Conservation (phyloP, 2,329 filamentous ascomycete species). For the Berkeleyomyces basicola region DNA sequence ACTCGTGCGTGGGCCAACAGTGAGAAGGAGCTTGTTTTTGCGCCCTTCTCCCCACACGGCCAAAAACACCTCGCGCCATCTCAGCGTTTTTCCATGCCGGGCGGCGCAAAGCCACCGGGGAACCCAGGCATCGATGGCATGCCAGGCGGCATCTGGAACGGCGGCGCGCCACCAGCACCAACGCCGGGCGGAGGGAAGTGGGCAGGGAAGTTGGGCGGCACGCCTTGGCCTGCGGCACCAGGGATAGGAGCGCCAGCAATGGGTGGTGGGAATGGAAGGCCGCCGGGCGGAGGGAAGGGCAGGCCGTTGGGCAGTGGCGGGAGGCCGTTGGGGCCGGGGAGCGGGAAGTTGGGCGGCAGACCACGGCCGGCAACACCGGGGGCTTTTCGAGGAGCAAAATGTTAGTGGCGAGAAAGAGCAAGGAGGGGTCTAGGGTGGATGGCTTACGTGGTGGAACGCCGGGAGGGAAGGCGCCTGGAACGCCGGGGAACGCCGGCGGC, state of each 20-base stretch:
- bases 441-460: conserved; percentile 33
- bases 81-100: conserved; percentile 22
- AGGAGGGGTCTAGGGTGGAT: not conserved
- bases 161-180: conserved; percentile 17
- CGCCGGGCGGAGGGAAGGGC: conserved; percentile 27
- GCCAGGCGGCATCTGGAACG: conserved; percentile 16
- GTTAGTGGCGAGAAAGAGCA: not conserved
- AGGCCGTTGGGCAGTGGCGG: conserved; percentile 26
- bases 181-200: conserved; percentile 20
- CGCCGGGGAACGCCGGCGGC: conserved; percentile 20
- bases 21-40: not conserved
- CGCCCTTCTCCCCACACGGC: no score
- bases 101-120: conserved; percentile 18
- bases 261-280: conserved; percentile 19
- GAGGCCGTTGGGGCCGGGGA: conserved; percentile 24
- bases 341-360: conserved; percentile 30
- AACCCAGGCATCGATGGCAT: conserved; percentile 14
- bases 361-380: conserved; percentile 34
- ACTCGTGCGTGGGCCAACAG: not conserved
- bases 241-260: conserved; percentile 24
- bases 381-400: conserved; percentile 21
- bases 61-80: not conserved
- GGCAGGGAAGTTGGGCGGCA: conserved; percentile 17
- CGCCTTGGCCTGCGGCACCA: conserved; percentile 18
- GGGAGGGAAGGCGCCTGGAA: conserved; percentile 24